Conservation (phyloP, 352 stramenopile genomes). For the Thalassiosira mediterranea region DNA sequence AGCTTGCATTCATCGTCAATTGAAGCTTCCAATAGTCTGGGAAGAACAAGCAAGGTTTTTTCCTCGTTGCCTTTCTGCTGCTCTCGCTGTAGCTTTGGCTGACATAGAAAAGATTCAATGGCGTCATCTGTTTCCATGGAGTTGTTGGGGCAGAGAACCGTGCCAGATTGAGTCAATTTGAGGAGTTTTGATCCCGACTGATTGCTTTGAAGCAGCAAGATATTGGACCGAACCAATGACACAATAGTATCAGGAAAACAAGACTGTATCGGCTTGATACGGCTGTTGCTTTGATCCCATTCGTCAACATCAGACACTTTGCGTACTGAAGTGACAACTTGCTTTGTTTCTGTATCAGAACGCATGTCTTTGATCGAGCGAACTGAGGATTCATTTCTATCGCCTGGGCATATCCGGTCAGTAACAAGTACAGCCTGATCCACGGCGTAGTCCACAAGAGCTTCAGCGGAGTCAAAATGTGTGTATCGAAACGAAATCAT, state of each 20-base stretch:
- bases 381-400: too few relatives aligned
- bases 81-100: constrained; percentile 27
- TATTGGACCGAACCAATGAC: constrained; percentile 36
- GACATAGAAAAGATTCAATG: constrained; percentile 24
- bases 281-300: constrained; percentile 2
- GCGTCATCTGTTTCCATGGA: constrained; percentile 20
- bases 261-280: not conserved
- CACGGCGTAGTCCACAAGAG: constrained; percentile 26
- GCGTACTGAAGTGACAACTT: constrained; percentile 24
- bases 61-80: constrained; percentile 16
- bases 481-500: constrained; percentile 11
- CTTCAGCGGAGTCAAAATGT: constrained; percentile 28
- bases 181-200: constrained; percentile 1
- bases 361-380: too few relatives aligned
- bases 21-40: constrained; percentile 24
- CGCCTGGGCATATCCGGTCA: not conserved
- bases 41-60: constrained; percentile 24
- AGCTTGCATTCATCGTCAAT: constrained; percentile 38
- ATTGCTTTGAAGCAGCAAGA: constrained; percentile 19
- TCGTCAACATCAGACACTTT: constrained; percentile 56
- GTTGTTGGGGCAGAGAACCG: constrained; percentile 4
- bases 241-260: constrained; percentile 24
- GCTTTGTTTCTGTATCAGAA: not conserved
- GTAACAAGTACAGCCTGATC: constrained; percentile 7
- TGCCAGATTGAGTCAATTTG: not conserved